Evolutionary conservation across 805 yeast genomes (phyloP).

Genomic region (Yarrowia keelungensis): DNA sequence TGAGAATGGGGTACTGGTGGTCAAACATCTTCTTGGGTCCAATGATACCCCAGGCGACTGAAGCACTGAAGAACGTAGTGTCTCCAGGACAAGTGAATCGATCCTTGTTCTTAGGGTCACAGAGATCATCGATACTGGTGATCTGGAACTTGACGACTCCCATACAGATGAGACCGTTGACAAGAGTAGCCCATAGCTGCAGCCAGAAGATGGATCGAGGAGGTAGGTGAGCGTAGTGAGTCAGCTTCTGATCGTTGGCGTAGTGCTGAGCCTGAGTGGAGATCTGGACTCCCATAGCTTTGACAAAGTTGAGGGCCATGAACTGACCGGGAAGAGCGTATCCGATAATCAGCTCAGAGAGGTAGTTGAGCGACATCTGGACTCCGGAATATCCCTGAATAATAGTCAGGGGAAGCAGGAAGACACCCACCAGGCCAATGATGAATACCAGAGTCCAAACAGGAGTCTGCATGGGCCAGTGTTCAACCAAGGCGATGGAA

Average conservation of each 20-base stretch:
- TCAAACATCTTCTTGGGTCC: conserved; percentile 60
- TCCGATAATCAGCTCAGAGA: conserved; percentile 70
- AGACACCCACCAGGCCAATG: conserved; percentile 58
- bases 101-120: conserved; percentile 41
- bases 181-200: conserved; percentile 54
- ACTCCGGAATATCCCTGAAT: conserved; percentile 66
- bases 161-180: conserved; percentile 47
- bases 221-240: conserved; percentile 65
- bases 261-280: conserved; percentile 66
- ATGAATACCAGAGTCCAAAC: conserved; percentile 68
- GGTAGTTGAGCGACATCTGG: conserved; percentile 63
- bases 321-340: conserved; percentile 69
- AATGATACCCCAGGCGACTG: conserved; percentile 55
- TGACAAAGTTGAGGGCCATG: conserved; percentile 66
- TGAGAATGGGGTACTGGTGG: conserved; percentile 42
- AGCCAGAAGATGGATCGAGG: conserved; percentile 60
- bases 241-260: conserved; percentile 64
- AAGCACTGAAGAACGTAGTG: conserved; percentile 59
- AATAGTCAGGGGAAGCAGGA: conserved; percentile 65
- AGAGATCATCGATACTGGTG: conserved; percentile 47
- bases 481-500: conserved; percentile 45
- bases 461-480: conserved; percentile 59
- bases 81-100: conserved; percentile 51
- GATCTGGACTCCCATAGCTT: conserved; percentile 65
- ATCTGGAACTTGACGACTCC: conserved; percentile 49